Evolutionary conservation across 345 rosid species (phyloP).

Genomic region (Rhizophora apiculata): DNA sequence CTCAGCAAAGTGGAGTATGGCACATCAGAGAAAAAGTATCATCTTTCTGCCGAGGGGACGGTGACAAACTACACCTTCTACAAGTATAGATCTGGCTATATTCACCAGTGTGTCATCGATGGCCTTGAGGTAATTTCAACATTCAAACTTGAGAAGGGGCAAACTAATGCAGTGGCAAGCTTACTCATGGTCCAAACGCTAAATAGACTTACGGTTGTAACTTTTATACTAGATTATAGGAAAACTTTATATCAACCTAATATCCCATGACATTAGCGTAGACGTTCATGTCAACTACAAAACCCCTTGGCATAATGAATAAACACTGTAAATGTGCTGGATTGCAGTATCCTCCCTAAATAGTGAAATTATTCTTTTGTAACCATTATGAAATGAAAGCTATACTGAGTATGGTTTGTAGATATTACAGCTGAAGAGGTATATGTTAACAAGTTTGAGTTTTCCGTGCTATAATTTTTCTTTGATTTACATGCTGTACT

Average conservation of each 20-base stretch:
- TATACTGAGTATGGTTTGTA: background rate
- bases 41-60: constrained; percentile 57
- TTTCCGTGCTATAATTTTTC: background rate
- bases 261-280: too few species aligned
- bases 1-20: constrained; percentile 61
- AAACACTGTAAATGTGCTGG: background rate
- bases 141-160: constrained; percentile 11
- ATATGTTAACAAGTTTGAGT: background rate
- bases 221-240: background rate
- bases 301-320: background rate
- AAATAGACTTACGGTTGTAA: background rate
- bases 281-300: too few species aligned
- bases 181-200: constrained; percentile 3
- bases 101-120: constrained; percentile 72
- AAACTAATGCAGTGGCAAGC: background rate
- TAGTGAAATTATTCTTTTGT: background rate
- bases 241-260: too few species aligned
- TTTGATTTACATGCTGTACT: background rate
- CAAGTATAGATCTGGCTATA: constrained; percentile 76
- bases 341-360: constrained; percentile 8
- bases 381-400: constrained; percentile 2
- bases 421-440: background rate
- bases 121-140: constrained; percentile 63
- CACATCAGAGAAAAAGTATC: constrained; percentile 39
- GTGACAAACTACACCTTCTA: constrained; percentile 65